Evolutionary conservation across 2,329 filamentous ascomycete genomes (phyloP).

Genomic region (Moelleriella libera): DNA sequence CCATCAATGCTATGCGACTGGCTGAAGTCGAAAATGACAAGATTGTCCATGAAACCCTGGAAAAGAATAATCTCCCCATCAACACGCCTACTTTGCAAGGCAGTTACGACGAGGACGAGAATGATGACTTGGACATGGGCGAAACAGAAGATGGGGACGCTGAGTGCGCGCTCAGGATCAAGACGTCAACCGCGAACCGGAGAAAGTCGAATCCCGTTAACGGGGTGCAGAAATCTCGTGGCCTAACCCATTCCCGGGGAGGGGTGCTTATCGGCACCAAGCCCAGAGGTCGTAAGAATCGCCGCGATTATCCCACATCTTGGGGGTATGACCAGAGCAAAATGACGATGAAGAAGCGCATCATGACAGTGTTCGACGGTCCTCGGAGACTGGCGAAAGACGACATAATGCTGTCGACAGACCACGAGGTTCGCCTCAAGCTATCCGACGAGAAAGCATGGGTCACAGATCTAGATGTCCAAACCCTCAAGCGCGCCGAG

Average conservation of each 20-base stretch:
- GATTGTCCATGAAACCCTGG: conserved; percentile 46
- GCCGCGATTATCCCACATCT: conserved; percentile 81
- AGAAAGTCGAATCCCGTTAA: conserved; percentile 39
- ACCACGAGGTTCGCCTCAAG: conserved; percentile 82
- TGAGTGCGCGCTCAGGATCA: conserved; percentile 26
- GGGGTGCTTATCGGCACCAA: conserved; percentile 46
- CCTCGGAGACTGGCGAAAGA: conserved; percentile 84
- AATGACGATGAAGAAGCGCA: conserved; percentile 98
- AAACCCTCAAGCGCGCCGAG: conserved; percentile 78
- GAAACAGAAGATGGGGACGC: conserved; percentile 38
- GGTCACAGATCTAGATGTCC: conserved; percentile 84
- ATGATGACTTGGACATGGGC: conserved; percentile 33
- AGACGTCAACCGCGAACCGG: conserved; percentile 28
- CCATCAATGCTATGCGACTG: conserved; percentile 52
- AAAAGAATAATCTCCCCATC: conserved; percentile 45
- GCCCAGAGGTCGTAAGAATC: conserved; percentile 67
- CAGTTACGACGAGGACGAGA: conserved; percentile 31
- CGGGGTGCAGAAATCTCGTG: conserved; percentile 52
- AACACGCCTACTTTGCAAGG: conserved; percentile 27
- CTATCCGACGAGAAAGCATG: conserved; percentile 65
- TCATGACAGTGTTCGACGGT: conserved; percentile 86
- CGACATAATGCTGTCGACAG: conserved; percentile 95
- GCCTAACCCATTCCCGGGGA: conserved; percentile 65
- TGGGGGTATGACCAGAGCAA: conserved; percentile 89
- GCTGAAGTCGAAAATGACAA: conserved; percentile 52